A percentile compares a stretch with the other conserved stretches of the same genome.
Conservation (phyloP, 2,329 filamentous ascomycete genomes). For the Pseudophaeomoniella oleicola region DNA sequence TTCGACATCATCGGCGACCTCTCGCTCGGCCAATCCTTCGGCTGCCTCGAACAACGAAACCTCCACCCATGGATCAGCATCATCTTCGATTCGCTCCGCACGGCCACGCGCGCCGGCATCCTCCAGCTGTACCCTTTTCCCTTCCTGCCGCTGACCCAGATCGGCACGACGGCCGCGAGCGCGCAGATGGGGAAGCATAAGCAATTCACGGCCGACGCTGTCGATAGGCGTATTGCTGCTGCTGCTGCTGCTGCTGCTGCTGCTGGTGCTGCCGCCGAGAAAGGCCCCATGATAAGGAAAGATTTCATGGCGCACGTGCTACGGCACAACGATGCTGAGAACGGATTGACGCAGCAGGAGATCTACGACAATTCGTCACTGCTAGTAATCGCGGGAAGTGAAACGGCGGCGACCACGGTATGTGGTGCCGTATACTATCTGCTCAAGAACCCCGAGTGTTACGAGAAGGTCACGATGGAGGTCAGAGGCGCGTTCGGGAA, state of each 20-base stretch:
- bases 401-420: conserved; percentile 12
- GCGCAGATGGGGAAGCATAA: neutral
- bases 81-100: conserved; percentile 12
- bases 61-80: conserved; percentile 17
- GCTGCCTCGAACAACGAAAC: conserved; percentile 14
- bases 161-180: neutral
- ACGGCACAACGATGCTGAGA: neutral
- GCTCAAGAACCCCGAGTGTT: conserved; percentile 9
- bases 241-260: too few relatives aligned
- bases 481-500: conserved; percentile 12
- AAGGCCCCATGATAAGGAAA: neutral
- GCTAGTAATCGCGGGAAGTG: conserved; percentile 12
- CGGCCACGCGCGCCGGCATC: neutral
- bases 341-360: conserved; percentile 2
- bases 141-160: neutral
- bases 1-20: conserved; percentile 22
- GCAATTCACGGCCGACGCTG: neutral
- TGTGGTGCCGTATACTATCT: conserved; percentile 13
- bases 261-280: neutral
- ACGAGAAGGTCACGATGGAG: conserved; percentile 11
- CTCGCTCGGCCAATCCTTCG: conserved; percentile 18
- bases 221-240: too few relatives aligned
- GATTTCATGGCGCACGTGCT: conserved; percentile 1
- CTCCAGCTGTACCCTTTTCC: neutral
- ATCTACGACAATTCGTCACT: conserved; percentile 5